Evolutionary conservation across 2,329 filamentous ascomycete genomes (phyloP).

Genomic region (Fusarium fujikuroi): DNA sequence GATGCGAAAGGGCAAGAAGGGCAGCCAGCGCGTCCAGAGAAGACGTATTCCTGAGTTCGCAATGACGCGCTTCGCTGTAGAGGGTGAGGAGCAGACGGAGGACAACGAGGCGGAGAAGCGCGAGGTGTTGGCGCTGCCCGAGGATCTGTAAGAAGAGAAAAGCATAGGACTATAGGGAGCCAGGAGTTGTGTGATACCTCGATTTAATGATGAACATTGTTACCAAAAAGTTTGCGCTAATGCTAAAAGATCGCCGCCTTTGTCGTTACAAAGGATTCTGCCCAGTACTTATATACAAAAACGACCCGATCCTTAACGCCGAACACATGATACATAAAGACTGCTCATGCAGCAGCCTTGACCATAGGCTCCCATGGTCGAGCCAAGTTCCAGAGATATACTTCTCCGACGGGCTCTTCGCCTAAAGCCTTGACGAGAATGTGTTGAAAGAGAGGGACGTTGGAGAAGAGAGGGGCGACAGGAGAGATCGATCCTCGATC

Average conservation of each 20-base stretch:
- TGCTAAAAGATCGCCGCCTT: slow-evolving; percentile 21
- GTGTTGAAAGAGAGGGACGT: slow-evolving; percentile 47
- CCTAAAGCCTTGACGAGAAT: slow-evolving; percentile 52
- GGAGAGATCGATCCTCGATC: slow-evolving; percentile 41
- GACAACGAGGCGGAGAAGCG: slow-evolving; percentile 39
- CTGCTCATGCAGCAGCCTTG: slow-evolving; percentile 49
- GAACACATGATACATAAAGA: slow-evolving; percentile 1
- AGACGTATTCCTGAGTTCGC: slow-evolving; percentile 63
- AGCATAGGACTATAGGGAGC: slow-evolving; percentile 40
- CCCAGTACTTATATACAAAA: slow-evolving; percentile 17
- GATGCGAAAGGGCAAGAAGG: slow-evolving; percentile 51
- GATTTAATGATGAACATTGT: slow-evolving; percentile 43
- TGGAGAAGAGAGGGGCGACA: slow-evolving; percentile 44
- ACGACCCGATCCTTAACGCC: slow-evolving; percentile 26
- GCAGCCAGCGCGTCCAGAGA: slow-evolving; percentile 44
- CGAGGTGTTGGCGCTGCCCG: slow-evolving; percentile 40
- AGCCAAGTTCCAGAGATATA: slow-evolving; percentile 56
- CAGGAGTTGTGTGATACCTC: slow-evolving; percentile 48
- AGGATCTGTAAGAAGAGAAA: slow-evolving; percentile 39
- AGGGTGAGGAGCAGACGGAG: slow-evolving; percentile 54
- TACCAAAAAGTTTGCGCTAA: slow-evolving; percentile 32
- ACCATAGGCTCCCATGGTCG: slow-evolving; percentile 57
- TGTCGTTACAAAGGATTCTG: slow-evolving; percentile 14
- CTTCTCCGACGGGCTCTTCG: slow-evolving; percentile 48
- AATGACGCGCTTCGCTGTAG: slow-evolving; percentile 65